phyloP scores from a whole-genome alignment of 805 yeast genomes.

The Yarrowia sp. region DNA sequence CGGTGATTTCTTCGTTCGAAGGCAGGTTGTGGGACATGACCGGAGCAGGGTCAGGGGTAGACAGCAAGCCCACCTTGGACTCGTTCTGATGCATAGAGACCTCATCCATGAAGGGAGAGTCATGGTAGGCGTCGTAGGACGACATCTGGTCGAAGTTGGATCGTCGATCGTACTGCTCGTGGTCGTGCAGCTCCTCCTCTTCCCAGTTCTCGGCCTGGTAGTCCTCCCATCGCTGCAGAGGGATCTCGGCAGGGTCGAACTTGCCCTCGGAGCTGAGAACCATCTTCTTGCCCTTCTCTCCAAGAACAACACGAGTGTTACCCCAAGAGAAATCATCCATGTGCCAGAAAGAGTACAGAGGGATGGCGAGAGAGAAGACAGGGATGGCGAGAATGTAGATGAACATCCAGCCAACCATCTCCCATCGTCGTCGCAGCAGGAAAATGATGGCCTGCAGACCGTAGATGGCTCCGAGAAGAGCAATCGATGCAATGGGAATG shows the following conservation, averaged over 20 bases:
- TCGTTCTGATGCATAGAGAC: constrained; percentile 20
- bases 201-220: constrained; percentile 52
- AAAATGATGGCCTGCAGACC: constrained; percentile 58
- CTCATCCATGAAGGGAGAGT: constrained; percentile 24
- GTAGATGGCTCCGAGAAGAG: constrained; percentile 53
- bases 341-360: constrained; percentile 59
- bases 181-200: constrained; percentile 21
- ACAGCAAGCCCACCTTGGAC: constrained; percentile 4
- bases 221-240: constrained; percentile 58
- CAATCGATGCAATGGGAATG: constrained; percentile 56
- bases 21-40: constrained; percentile 36
- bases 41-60: not conserved
- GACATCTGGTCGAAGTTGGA: constrained; percentile 18
- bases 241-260: constrained; percentile 55
- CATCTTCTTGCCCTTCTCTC: constrained; percentile 51
- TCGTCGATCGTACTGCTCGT: constrained; percentile 12
- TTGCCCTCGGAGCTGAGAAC: constrained; percentile 50
- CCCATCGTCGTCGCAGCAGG: constrained; percentile 47
- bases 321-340: constrained; percentile 72
- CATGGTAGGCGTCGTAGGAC: constrained; percentile 16
- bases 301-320: constrained; percentile 56
- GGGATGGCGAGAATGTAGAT: constrained; percentile 58
- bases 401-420: constrained; percentile 54
- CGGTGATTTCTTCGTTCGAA: constrained; percentile 40
- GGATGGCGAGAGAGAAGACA: constrained; percentile 56